Evolutionary conservation across 176 grass and related monocot genomes (phyloP), one percentile per base, ranked within the genome.

Genomic region (Cenchrus purpureus): DNA sequence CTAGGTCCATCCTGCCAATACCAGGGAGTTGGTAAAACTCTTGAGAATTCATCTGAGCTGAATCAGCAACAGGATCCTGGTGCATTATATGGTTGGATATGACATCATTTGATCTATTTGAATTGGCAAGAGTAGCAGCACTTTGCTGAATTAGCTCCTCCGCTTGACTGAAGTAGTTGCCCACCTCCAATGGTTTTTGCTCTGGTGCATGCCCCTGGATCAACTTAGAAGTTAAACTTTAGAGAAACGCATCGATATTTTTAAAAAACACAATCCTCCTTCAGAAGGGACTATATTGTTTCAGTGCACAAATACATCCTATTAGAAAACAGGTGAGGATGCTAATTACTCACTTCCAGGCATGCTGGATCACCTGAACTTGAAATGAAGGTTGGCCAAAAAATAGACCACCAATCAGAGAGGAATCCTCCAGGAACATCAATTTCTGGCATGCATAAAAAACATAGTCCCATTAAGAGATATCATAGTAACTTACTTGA

Each of bases 401-500:
- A 79, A 32, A 79, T 19, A 51, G 44, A 50, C 77, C 77, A 79
- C 77, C 77, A 79, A 31, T 79, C 77, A 79, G 58, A 79, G 77
- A 78, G 76, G n/a, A 79, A 4, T 19, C 77, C 77, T 79, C 20
- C 8, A 32, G 44, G 13, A 59, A 51, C 7, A 79, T 25, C 44
- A 79, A 17, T 45, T 49, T 48, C 77, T 79, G 77, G 13, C 7
- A 51, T 49, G 65, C 8, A 50, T 65, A 11, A 32, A 45, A 25
- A 78, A 29, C 28, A 78, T 13, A 46, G 7, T 63, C 28, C 42
- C 76, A 63, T 51, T 14, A 19, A 51, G 8, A 49, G 22, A 79
- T 65, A 79, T 65, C 7, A 7, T 10, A 32, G 77, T 32, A 12
- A 59, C 25, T 50, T 4, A 8, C 20, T 32, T 79, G 59, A 65